Evolutionary conservation across 805 yeast species (phyloP).

Genomic region (Cyberlindnera americana): DNA sequence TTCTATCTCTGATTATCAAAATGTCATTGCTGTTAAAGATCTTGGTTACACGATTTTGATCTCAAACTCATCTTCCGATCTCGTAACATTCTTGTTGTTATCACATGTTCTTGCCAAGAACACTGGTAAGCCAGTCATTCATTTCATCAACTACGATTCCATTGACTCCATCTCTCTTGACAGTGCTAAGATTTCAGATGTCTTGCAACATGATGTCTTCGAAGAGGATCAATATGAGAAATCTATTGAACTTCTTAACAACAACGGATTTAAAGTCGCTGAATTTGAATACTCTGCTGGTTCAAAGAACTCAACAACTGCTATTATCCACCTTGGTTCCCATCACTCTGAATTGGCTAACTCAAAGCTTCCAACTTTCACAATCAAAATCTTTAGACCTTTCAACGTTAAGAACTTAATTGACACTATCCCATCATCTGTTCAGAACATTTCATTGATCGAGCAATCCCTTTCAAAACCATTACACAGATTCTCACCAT

Average conservation of each 20-base stretch:
- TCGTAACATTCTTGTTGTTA: constrained; percentile 50
- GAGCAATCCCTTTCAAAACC: constrained; percentile 52
- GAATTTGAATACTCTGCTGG: constrained; percentile 40
- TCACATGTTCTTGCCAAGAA: constrained; percentile 55
- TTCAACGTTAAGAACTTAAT: constrained; percentile 38
- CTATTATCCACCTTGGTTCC: constrained; percentile 38
- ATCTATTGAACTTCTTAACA: constrained; percentile 30
- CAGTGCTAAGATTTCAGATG: constrained; percentile 14
- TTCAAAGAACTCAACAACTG: constrained; percentile 40
- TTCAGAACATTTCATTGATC: constrained; percentile 50
- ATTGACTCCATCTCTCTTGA: constrained; percentile 12
- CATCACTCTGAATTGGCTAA: constrained; percentile 4
- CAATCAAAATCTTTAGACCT: constrained; percentile 66
- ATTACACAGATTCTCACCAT: constrained; percentile 56
- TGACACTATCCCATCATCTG: constrained; percentile 48
- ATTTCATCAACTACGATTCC: constrained; percentile 48
- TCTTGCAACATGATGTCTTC: constrained; percentile 17
- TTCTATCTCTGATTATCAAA: constrained; percentile 62
- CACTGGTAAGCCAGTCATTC: constrained; percentile 58
- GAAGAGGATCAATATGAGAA: constrained; percentile 30
- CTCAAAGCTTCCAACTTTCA: constrained; percentile 36
- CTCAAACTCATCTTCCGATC: constrained; percentile 57
- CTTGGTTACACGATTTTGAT: constrained; percentile 60
- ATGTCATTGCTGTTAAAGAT: constrained; percentile 71
- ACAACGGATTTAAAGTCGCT: constrained; percentile 26